phyloP scores from a whole-genome alignment of 768 basidiomycete genomes.

The Coprinopsis strossmayeri region DNA sequence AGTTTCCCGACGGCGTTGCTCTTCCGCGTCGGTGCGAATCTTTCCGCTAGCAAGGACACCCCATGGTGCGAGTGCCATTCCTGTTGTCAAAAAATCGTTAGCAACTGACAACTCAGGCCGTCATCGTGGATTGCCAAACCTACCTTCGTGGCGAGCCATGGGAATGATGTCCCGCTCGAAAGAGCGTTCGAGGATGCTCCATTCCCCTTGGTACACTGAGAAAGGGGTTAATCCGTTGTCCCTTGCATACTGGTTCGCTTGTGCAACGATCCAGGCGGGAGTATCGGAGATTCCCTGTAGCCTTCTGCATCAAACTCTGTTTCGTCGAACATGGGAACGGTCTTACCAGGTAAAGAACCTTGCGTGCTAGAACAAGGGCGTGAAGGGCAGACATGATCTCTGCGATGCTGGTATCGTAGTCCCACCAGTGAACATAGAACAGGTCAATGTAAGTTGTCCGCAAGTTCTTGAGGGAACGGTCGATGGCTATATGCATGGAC shows the following conservation, averaged over 20 bases:
- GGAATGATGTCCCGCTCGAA: conserved; percentile 48
- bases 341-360: conserved; percentile 38
- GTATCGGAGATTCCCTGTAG: conserved; percentile 30
- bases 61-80: conserved; percentile 29
- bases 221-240: conserved; percentile 43
- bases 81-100: conserved; percentile 14
- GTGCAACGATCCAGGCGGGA: conserved; percentile 40
- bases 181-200: conserved; percentile 35
- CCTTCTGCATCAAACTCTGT: conserved; percentile 2
- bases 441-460: conserved; percentile 42
- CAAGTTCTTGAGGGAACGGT: conserved; percentile 39
- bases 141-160: conserved; percentile 36
- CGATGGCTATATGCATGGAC: conserved; percentile 32
- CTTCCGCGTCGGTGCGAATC: conserved; percentile 47
- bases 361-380: conserved; percentile 41
- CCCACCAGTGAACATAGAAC: conserved; percentile 45
- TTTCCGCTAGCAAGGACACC: conserved; percentile 32
- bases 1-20: conserved; percentile 18
- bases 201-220: conserved; percentile 42
- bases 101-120: conserved; percentile 13
- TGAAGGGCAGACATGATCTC: conserved; percentile 55
- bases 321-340: no score
- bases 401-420: conserved; percentile 43
- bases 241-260: conserved; percentile 42
- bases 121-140: conserved; percentile 17